phyloP scores from a whole-genome alignment of 164 flowering plant species.

The Berberis vulgaris region DNA sequence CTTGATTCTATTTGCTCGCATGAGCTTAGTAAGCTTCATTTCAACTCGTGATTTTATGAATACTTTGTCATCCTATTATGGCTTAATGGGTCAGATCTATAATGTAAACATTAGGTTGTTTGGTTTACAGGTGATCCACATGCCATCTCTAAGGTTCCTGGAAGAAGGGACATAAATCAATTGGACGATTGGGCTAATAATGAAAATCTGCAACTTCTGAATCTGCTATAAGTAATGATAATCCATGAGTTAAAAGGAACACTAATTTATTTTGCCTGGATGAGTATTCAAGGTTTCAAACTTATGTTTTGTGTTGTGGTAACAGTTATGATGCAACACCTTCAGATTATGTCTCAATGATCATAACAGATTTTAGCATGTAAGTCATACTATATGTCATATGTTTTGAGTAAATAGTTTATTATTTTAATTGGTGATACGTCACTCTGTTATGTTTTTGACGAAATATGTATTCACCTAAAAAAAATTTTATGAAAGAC shows the following conservation, averaged over 20 bases:
- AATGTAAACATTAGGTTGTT: not conserved
- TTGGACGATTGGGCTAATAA: constrained; percentile 41
- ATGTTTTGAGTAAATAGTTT: not conserved
- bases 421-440: no score
- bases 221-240: constrained; percentile 48
- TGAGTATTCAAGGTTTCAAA: constrained; percentile 1
- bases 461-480: not conserved
- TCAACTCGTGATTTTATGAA: not conserved
- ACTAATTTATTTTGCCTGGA: not conserved
- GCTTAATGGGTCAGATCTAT: not conserved
- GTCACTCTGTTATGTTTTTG: not conserved
- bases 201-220: constrained; percentile 66
- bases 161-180: constrained; percentile 47
- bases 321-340: constrained; percentile 91
- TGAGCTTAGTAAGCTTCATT: constrained; percentile 60
- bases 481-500: no score
- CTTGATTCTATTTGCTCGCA: constrained; percentile 95
- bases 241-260: not conserved
- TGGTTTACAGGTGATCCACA: constrained; percentile 68
- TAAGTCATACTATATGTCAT: constrained; percentile 24
- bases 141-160: constrained; percentile 60
- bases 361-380: constrained; percentile 95
- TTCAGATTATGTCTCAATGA: constrained; percentile 85
- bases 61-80: not conserved
- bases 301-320: constrained; percentile 9